Conservation (phyloP, 2,329 filamentous ascomycete genomes). For the Epichloe festucae region DNA sequence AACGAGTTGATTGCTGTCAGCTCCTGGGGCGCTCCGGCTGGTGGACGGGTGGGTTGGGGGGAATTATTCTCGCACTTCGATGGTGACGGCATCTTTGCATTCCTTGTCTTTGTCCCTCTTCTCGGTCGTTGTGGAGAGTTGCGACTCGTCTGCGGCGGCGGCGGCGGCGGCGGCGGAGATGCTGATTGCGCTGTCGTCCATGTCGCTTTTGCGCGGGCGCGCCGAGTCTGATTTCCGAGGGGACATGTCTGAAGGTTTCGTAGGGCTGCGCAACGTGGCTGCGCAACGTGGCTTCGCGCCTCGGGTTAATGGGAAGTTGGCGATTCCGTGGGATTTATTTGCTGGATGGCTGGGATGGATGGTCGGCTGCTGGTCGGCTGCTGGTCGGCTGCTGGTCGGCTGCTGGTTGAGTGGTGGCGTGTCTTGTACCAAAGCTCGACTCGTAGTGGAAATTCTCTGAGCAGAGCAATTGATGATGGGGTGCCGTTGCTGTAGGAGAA, state of each 20-base stretch:
- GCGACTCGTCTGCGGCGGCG: conserved; percentile 6
- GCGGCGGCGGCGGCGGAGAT: conserved; percentile 9
- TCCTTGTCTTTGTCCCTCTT: conserved; percentile 21
- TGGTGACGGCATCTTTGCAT: conserved; percentile 29
- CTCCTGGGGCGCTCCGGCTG: background rate
- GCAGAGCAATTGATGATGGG: too few relatives aligned
- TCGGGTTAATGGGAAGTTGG: too few relatives aligned
- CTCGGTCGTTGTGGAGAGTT: background rate
- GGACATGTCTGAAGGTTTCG: conserved; percentile 29
- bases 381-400: too few relatives aligned
- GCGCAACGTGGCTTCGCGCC: background rate
- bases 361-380: too few relatives aligned
- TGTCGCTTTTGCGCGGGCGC: conserved; percentile 26
- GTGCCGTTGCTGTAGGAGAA: too few relatives aligned
- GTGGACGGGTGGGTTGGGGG: too few relatives aligned
- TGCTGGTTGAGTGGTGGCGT: too few relatives aligned
- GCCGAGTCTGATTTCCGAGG: conserved; percentile 39
- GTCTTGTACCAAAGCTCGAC: too few relatives aligned
- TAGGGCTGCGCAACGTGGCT: background rate
- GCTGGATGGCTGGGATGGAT: too few relatives aligned
- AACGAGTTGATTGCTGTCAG: background rate
- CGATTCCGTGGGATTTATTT: too few relatives aligned
- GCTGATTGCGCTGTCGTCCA: conserved; percentile 21
- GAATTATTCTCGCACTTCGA: conserved; percentile 33
- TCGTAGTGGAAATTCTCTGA: too few relatives aligned